Evolutionary conservation across 306 rosid genomes (phyloP), one percentile per base, ranked within the genome.

Genomic region (Bauhinia variegata): DNA sequence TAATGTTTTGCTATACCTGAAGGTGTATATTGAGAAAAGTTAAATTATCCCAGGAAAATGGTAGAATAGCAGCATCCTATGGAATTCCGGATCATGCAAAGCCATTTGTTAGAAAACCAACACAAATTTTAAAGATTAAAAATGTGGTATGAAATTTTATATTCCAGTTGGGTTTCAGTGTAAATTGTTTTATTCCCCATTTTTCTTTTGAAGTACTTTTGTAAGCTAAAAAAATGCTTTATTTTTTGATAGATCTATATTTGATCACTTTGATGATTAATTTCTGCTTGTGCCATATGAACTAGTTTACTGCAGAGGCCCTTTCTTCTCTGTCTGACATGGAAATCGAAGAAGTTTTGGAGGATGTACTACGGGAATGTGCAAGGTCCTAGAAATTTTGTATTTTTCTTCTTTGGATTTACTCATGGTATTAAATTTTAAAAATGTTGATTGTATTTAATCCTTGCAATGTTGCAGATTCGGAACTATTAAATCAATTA

Each of bases 301-400:
- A 34, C 28, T 61, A 90, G 99, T 83, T 90, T 55, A 73, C 83
- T 70, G 56, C 44, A 63, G 97, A 84, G 67, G 65, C 63, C 63
- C 47, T 90, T 32, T 60, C 62, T 1, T 67, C 77, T 55, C 67
- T 83, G 36, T 79, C 92, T n/a, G 92, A 83, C 76, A 54, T 74
- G 65, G 87, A 73, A 61, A 75, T 80, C 3, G 85, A 83, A 73
- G 96, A 93, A 63, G 71, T 86, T 64, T 70, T 88, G 78, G 95
- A 85, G 80, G 99, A 93, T 68, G 74, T 93, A 63, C 95, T 97
- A 31, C 68, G 82, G 81, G 99, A 93, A 78, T 93, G 99, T 83
- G 84, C 95, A 75, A 90, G 99, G 97, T 93, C 64, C 82, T 23
- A 23, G 28, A 23, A 32, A 8, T 36, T 36, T 36, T 36, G 41